Percentiles rank a stretch among this genome's conserved stretches.
phyloP scores from a whole-genome alignment of 2,329 filamentous ascomycete species.

The Alternaria incomplexa region DNA sequence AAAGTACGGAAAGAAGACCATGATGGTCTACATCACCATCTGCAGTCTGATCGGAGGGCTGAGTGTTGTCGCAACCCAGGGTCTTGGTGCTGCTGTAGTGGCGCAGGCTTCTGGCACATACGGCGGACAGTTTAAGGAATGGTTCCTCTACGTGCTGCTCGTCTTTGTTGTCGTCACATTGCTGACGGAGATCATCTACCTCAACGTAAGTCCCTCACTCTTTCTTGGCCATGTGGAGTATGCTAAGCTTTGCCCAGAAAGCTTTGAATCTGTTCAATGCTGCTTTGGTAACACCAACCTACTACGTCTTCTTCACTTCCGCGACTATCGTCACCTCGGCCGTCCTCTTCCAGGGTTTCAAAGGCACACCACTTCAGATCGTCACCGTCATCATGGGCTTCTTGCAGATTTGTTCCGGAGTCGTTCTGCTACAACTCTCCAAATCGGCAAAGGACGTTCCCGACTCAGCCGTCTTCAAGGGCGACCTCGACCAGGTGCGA shows the following conservation, averaged over 20 bases:
- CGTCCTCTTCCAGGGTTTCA: constrained; percentile 91
- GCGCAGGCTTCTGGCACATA: constrained; percentile 78
- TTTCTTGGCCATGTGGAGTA: neutral
- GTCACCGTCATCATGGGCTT: constrained; percentile 92
- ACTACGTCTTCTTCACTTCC: constrained; percentile 98
- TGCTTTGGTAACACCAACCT: constrained; percentile 94
- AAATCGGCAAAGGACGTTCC: constrained; percentile 98
- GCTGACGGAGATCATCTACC: constrained; percentile 89
- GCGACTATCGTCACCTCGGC: constrained; percentile 94
- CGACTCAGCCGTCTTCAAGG: constrained; percentile 87
- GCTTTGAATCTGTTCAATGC: constrained; percentile 96
- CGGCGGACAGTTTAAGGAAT: constrained; percentile 86
- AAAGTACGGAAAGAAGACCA: constrained; percentile 91
- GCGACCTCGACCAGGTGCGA: constrained; percentile 92
- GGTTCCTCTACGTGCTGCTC: constrained; percentile 92
- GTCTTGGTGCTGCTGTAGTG: constrained; percentile 87
- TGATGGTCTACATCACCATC: constrained; percentile 96
- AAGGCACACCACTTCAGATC: constrained; percentile 80
- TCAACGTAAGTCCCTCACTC: constrained; percentile 74
- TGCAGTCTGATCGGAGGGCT: constrained; percentile 94
- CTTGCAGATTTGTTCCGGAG: constrained; percentile 89
- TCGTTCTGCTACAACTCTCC: constrained; percentile 91
- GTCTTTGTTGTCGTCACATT: constrained; percentile 91
- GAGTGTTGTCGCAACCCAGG: constrained; percentile 94
- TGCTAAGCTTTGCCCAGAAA: constrained; percentile 69